A percentile compares a stretch with the other conserved stretches of the same genome.
Conservation (phyloP, 371 early-diverging fungal genomes). For the Coemansia sp. region DNA sequence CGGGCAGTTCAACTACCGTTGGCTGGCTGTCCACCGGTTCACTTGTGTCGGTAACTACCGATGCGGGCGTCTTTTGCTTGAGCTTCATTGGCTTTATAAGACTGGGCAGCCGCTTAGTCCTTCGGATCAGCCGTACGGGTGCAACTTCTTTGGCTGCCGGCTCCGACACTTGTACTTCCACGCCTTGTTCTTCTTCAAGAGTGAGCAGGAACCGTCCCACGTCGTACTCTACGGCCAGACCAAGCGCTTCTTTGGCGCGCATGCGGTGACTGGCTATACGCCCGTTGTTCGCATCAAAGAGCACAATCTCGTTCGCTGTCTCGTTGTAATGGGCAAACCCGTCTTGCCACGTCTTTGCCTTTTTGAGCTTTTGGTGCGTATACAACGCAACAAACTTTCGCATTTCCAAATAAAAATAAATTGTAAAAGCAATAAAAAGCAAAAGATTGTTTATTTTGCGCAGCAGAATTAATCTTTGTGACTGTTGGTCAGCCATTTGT, state of each 20-base stretch:
- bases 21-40: background rate
- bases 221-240: conserved; percentile 35
- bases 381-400: conserved; percentile 43
- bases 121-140: background rate
- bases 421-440: background rate
- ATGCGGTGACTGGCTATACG: conserved; percentile 38
- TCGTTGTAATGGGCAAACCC: conserved; percentile 36
- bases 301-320: conserved; percentile 21
- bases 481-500: conserved; percentile 56
- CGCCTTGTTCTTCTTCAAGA: conserved; percentile 27
- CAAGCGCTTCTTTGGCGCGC: conserved; percentile 36
- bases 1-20: background rate
- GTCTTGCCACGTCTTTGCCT: conserved; percentile 51
- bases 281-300: conserved; percentile 24
- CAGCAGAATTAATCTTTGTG: too few species aligned
- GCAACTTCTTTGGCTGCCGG: background rate
- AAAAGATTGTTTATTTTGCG: background rate
- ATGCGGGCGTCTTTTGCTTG: background rate
- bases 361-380: conserved; percentile 48
- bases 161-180: background rate
- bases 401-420: conserved; percentile 3
- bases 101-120: conserved; percentile 24
- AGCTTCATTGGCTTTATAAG: conserved; percentile 35
- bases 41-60: background rate
- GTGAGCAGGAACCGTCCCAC: conserved; percentile 38